Conservation (phyloP, 2,329 filamentous ascomycete species). For the Massarina eburnea region DNA sequence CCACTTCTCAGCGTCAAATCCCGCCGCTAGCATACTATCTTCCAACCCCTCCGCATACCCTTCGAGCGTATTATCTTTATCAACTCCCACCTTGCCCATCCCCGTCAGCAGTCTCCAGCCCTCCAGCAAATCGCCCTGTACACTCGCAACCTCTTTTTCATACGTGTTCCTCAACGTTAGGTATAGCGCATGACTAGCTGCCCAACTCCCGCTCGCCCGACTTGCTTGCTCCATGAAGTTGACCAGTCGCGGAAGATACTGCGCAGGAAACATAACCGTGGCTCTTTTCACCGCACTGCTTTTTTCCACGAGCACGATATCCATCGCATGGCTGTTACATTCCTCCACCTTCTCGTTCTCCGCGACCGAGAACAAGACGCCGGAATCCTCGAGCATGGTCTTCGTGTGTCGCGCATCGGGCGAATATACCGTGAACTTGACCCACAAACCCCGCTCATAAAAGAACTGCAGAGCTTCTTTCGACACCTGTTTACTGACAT, state of each 20-base stretch:
- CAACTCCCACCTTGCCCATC: constrained; percentile 22
- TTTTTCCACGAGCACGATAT: constrained; percentile 32
- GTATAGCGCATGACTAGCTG: constrained; percentile 20
- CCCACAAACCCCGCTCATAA: constrained; percentile 35
- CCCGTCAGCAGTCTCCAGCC: constrained; percentile 29
- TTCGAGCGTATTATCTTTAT: constrained; percentile 20
- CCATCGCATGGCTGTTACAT: constrained; percentile 25
- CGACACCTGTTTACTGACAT: constrained; percentile 27
- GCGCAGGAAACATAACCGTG: constrained; percentile 35
- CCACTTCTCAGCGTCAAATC: constrained; percentile 20
- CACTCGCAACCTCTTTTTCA: constrained; percentile 19
- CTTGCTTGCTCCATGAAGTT: constrained; percentile 36
- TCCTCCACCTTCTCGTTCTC: constrained; percentile 8
- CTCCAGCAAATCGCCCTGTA: constrained; percentile 39
- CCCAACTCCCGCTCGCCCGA: constrained; percentile 23
- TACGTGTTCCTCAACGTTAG: constrained; percentile 29
- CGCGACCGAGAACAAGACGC: constrained; percentile 29
- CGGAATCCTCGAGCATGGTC: constrained; percentile 34
- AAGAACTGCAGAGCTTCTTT: constrained; percentile 28
- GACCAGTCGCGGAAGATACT: constrained; percentile 38
- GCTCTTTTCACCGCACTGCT: constrained; percentile 29
- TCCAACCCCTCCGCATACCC: constrained; percentile 28
- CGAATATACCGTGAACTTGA: constrained; percentile 27
- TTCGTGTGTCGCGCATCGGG: constrained; percentile 33
- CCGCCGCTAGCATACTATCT: constrained; percentile 16